A percentile compares a stretch with the other conserved stretches of the same genome.
Conservation (phyloP, 2,329 filamentous ascomycete species). For the Colletotrichum spaethianum region DNA sequence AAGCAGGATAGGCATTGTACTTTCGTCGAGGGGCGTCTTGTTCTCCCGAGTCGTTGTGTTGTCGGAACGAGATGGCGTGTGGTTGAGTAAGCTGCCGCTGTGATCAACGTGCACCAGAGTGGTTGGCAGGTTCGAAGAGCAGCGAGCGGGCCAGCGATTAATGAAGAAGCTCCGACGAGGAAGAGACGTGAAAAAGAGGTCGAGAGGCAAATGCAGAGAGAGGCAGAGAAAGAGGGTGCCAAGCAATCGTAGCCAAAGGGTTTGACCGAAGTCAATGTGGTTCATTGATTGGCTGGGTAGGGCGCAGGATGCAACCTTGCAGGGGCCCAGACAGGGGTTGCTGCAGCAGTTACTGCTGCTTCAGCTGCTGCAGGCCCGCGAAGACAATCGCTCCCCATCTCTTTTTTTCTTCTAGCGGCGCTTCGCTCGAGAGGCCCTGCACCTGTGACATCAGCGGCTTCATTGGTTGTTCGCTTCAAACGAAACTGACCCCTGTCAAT, state of each 20-base stretch:
- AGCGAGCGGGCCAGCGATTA: background rate
- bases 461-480: constrained; percentile 45
- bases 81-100: background rate
- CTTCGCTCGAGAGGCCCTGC: constrained; percentile 20
- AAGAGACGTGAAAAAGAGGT: background rate
- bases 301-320: constrained; percentile 18
- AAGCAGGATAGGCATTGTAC: constrained; percentile 5
- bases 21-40: background rate
- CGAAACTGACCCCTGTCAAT: constrained; percentile 41
- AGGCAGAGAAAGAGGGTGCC: constrained; percentile 6
- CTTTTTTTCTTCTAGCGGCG: constrained; percentile 7
- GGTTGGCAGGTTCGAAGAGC: background rate
- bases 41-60: background rate
- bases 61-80: background rate
- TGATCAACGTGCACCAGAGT: background rate
- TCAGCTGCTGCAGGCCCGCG: constrained; percentile 28
- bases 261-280: constrained; percentile 14
- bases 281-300: constrained; percentile 35
- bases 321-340: constrained; percentile 17
- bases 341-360: constrained; percentile 21
- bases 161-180: background rate
- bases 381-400: constrained; percentile 13
- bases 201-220: background rate
- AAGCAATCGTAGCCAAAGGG: constrained; percentile 23
- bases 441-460: constrained; percentile 54